A percentile compares a stretch with the other conserved stretches of the same genome.
phyloP scores from a whole-genome alignment of 1,284 basidiomycete species.

The Coniferiporia weirii region DNA sequence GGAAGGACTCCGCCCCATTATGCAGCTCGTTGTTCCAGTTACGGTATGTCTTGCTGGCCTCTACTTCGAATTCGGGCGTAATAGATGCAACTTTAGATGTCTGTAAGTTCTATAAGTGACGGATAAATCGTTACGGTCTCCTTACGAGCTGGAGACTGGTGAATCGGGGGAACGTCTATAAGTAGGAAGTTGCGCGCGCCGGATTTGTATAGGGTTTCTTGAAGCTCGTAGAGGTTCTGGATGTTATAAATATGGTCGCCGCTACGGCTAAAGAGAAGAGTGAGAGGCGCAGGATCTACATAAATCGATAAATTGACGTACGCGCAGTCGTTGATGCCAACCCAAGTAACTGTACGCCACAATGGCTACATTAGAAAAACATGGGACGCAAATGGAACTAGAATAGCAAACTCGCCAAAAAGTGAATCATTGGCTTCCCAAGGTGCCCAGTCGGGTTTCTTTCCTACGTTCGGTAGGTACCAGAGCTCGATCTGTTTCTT shows the following conservation, averaged over 20 bases:
- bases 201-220: slow-evolving; percentile 42
- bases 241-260: slow-evolving; percentile 23
- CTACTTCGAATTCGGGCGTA: slow-evolving; percentile 2
- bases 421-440: slow-evolving; percentile 40
- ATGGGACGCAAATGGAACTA: neutral
- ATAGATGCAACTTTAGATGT: neutral
- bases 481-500: slow-evolving; percentile 32
- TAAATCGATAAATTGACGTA: slow-evolving; percentile 26
- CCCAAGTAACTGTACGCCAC: slow-evolving; percentile 48
- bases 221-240: slow-evolving; percentile 35
- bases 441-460: slow-evolving; percentile 35
- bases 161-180: slow-evolving; percentile 56
- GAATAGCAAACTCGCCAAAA: slow-evolving; percentile 35
- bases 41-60: slow-evolving; percentile 22
- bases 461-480: slow-evolving; percentile 34
- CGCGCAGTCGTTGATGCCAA: slow-evolving; percentile 63
- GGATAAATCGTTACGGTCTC: neutral
- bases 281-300: neutral
- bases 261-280: slow-evolving; percentile 10
- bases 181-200: slow-evolving; percentile 61
- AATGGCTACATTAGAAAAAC: neutral
- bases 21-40: slow-evolving; percentile 44
- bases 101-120: neutral
- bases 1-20: slow-evolving; percentile 32
- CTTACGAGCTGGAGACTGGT: slow-evolving; percentile 43